Base-by-base conservation (phyloP, 2,329 filamentous ascomycete genomes). In the Spiromastix sp. region DNA sequence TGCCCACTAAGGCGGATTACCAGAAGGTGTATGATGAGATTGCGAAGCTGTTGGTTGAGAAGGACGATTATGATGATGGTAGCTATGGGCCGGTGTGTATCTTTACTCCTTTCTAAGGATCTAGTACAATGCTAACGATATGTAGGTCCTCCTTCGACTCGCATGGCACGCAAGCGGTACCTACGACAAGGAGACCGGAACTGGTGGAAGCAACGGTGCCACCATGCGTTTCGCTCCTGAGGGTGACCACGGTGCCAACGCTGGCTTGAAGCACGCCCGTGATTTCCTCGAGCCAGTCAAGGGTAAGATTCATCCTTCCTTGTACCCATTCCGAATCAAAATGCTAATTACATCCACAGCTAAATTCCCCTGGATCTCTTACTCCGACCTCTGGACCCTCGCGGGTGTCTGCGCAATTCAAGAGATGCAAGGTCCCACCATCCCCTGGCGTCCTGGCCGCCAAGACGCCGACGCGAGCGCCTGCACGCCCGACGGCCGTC, bases 371-470 rank as follows among this genome's bases (percentile, higher is more conserved):
- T 96, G 89, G 91, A 94, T 96, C 65, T 73, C 74, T 43, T 93
- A 95, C 74, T 93, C 86, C 10, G 89, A 98, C 58, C 80, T 98
- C 48, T 96, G 89, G 91, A 96, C 91, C 42, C 77, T 98, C 38
- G 80, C 66, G 35, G 91, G 85, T 55, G 78, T 91, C 46, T 75
- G 71, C 57, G 84, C 87, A 48, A 78, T 96, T 58, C 89, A 96
- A 68, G 89, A 98, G 67, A 89, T 95, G 80, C 77, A 87, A 58
- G 89, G 89, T 5, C 89, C 89, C 43, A 66, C 70, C 51, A 78
- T 98, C 49, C 85, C 86, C 42, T 98, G 78, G 80, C 76, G 89
- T 52, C 85, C 89, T 32, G 89, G 89, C 53, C 85, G 89, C 52
- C 44, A 63, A 40, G 89, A 98, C 64, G 72, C 73, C 51, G 87